Evolutionary conservation across 2,329 filamentous ascomycete species (phyloP).

Genomic region (Ascochyta koolunga): DNA sequence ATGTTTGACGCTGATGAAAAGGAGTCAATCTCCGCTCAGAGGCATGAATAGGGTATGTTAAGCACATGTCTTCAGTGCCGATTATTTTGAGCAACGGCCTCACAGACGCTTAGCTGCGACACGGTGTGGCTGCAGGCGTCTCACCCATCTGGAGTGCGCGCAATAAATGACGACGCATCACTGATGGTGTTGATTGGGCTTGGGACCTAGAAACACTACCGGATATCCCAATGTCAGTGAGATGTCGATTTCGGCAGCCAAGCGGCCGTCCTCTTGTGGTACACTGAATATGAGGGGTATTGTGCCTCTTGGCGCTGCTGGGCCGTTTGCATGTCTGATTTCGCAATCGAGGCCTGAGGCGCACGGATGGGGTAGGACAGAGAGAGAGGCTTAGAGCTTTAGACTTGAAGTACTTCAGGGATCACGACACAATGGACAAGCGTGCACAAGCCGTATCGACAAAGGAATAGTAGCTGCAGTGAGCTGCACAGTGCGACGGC

Average conservation of each 20-base stretch:
- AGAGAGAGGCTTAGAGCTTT: too few relatives aligned
- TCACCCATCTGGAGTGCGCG: slow-evolving; percentile 9
- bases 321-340: background rate
- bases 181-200: background rate
- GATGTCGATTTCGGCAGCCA: slow-evolving; percentile 1
- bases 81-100: background rate
- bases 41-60: too few relatives aligned
- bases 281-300: background rate
- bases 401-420: slow-evolving; percentile 5
- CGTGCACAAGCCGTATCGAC: slow-evolving; percentile 4
- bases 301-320: background rate
- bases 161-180: slow-evolving; percentile 19
- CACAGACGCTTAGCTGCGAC: background rate
- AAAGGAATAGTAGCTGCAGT: background rate
- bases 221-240: slow-evolving; percentile 14
- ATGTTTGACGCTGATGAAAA: background rate
- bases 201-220: slow-evolving; percentile 13
- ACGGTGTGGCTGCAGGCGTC: slow-evolving; percentile 7
- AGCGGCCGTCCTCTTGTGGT: background rate
- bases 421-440: slow-evolving; percentile 1
- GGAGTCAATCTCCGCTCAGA: background rate
- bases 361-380: slow-evolving; percentile 9
- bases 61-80: background rate
- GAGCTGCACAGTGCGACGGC: slow-evolving; percentile 1
- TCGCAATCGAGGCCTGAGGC: background rate